Evolutionary conservation across 352 stramenopile species (phyloP).

Genomic region (Chrysophaeum taylorii): DNA sequence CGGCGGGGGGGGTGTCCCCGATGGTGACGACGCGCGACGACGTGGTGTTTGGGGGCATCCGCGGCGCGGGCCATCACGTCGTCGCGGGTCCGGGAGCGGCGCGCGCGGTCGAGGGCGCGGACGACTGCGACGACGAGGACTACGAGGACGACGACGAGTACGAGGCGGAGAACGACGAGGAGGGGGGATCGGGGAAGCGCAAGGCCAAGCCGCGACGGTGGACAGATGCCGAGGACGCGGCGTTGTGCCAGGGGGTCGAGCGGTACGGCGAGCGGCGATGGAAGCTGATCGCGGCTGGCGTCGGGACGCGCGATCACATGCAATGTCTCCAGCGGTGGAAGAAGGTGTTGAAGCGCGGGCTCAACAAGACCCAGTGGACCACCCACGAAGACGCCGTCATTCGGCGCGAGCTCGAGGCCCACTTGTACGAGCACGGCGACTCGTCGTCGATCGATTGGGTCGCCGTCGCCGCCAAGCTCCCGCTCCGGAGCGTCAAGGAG

Average conservation of each 20-base stretch:
- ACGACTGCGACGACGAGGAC: too few relatives aligned
- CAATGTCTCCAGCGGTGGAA: slow-evolving; percentile 75
- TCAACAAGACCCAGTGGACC: slow-evolving; percentile 73
- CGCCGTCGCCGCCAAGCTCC: slow-evolving; percentile 64
- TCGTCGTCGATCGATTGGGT: slow-evolving; percentile 72
- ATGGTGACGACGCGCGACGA: too few relatives aligned
- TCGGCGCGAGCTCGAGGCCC: too few relatives aligned
- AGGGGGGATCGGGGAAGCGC: too few relatives aligned
- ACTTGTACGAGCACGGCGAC: too few relatives aligned
- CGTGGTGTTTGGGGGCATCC: too few relatives aligned
- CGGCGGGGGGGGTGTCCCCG: too few relatives aligned
- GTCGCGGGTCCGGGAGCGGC: too few relatives aligned
- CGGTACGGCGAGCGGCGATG: slow-evolving; percentile 72
- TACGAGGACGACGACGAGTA: too few relatives aligned
- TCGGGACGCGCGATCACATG: slow-evolving; percentile 64
- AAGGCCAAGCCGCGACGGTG: slow-evolving; percentile 41
- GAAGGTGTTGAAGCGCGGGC: slow-evolving; percentile 70
- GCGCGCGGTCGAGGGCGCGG: too few relatives aligned
- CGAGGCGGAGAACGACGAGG: too few relatives aligned
- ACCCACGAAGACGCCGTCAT: slow-evolving; percentile 75
- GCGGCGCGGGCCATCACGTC: too few relatives aligned
- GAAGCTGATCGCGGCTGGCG: slow-evolving; percentile 68
- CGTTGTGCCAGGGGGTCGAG: slow-evolving; percentile 61
- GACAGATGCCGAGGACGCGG: slow-evolving; percentile 66
- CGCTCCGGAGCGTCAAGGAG: slow-evolving; percentile 66